Evolutionary conservation across 2,329 filamentous ascomycete genomes (phyloP).

Genomic region (Botryotinia convoluta): DNA sequence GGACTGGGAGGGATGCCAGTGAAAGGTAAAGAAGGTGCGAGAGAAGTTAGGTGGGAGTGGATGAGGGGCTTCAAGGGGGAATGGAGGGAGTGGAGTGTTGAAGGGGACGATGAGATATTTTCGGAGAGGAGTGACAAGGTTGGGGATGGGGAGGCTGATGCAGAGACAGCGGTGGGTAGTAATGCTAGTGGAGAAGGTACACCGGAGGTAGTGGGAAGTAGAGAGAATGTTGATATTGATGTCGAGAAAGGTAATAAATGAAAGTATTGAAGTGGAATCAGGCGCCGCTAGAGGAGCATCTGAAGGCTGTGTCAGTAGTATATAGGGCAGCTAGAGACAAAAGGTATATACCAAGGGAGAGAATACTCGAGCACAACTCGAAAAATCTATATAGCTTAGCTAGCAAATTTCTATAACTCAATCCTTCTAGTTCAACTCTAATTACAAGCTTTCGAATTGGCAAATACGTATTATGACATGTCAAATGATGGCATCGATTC

Average conservation of each 20-base stretch:
- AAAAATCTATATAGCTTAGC: background rate
- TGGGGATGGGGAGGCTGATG: background rate
- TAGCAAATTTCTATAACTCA: background rate
- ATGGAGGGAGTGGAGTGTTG: constrained; percentile 8
- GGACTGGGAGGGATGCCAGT: background rate
- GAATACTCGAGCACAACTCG: background rate
- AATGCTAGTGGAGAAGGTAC: background rate
- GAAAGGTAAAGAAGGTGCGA: background rate
- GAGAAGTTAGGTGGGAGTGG: constrained; percentile 4
- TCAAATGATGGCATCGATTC: no score
- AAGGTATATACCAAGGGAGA: background rate
- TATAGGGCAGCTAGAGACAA: background rate
- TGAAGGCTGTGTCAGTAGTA: background rate
- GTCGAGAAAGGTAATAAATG: background rate
- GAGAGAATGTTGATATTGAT: background rate
- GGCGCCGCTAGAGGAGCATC: background rate
- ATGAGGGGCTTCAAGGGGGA: constrained; percentile 13
- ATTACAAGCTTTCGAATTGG: background rate
- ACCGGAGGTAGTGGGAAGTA: background rate
- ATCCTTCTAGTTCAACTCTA: background rate
- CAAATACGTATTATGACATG: background rate
- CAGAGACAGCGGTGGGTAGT: background rate
- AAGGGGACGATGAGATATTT: constrained; percentile 6
- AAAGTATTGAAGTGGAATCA: background rate
- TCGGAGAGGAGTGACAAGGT: background rate